A percentile compares a stretch with the other conserved stretches of the same genome.
These are phyloP conservation scores for Penicillium atrosanguineum DNA, from an alignment of 495 filamentous ascomycete species.

Conservation along the genomic window DNA sequence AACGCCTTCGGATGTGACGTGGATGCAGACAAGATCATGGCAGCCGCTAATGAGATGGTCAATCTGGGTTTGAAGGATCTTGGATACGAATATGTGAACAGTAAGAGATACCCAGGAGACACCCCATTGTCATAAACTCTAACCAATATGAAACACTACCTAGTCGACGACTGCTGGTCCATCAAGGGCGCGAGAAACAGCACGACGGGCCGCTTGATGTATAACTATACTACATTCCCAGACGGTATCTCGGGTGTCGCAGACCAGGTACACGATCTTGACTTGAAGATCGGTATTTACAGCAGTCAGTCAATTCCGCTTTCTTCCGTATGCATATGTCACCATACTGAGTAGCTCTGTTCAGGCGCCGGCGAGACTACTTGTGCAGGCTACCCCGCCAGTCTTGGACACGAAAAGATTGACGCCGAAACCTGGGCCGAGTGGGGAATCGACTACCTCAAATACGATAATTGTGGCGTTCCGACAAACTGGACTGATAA, in stretches of 20 bases:
- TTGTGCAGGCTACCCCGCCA: constrained; percentile 62
- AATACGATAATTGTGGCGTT: constrained; percentile 70
- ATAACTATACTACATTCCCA: constrained; percentile 59
- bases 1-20: constrained; percentile 60
- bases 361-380: constrained; percentile 58
- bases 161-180: constrained; percentile 65
- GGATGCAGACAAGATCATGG: constrained; percentile 49
- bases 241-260: constrained; percentile 59
- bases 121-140: neutral
- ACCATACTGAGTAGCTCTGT: neutral
- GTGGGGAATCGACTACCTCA: constrained; percentile 70
- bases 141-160: neutral
- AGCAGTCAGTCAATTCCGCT: constrained; percentile 30
- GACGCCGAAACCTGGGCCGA: constrained; percentile 61
- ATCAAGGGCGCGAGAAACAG: constrained; percentile 47
- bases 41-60: constrained; percentile 49
- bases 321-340: neutral
- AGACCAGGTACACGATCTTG: constrained; percentile 55
- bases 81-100: constrained; percentile 67
- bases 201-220: constrained; percentile 47
- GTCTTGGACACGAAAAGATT: constrained; percentile 57
- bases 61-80: constrained; percentile 56
- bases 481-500: constrained; percentile 40
- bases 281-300: constrained; percentile 67
- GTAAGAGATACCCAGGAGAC: constrained; percentile 26